phyloP scores from a whole-genome alignment of 2,329 filamentous ascomycete genomes.

The Pseudohalonectria lignicola region DNA sequence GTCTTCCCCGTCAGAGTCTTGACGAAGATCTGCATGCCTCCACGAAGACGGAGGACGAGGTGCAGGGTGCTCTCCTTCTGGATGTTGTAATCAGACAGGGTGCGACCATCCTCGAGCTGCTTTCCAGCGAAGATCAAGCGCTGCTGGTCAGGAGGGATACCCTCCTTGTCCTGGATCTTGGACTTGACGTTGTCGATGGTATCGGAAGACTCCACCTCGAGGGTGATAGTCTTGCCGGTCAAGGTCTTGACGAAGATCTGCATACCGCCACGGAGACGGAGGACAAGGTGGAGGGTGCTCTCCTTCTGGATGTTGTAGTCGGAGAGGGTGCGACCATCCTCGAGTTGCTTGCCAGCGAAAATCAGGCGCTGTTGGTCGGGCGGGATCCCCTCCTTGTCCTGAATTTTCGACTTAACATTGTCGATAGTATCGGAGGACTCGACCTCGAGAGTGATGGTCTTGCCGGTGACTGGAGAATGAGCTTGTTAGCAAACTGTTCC shows the following conservation, averaged over 20 bases:
- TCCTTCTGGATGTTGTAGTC: slow-evolving; percentile 53
- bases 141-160: slow-evolving; percentile 92
- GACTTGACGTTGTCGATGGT: slow-evolving; percentile 95
- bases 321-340: slow-evolving; percentile 39
- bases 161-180: slow-evolving; percentile 97
- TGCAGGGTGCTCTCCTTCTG: slow-evolving; percentile 87
- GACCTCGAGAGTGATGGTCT: slow-evolving; percentile 76
- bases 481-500: slow-evolving; percentile 29
- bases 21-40: slow-evolving; percentile 84
- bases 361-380: no score
- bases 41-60: slow-evolving; percentile 75
- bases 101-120: slow-evolving; percentile 90
- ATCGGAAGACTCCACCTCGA: slow-evolving; percentile 80
- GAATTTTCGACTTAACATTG: slow-evolving; percentile 83
- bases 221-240: slow-evolving; percentile 89
- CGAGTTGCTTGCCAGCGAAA: slow-evolving; percentile 52
- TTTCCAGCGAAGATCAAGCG: slow-evolving; percentile 94
- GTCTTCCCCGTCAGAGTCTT: slow-evolving; percentile 89
- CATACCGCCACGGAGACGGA: slow-evolving; percentile 58
- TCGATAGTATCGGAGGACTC: no score
- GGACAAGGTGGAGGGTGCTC: slow-evolving; percentile 63
- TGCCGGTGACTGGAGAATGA: slow-evolving; percentile 59
- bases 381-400: slow-evolving; percentile 84
- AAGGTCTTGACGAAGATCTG: slow-evolving; percentile 74
- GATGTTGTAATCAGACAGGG: slow-evolving; percentile 87